Evolutionary conservation across 768 basidiomycete species (phyloP), one percentile per base, ranked within the genome.

Genomic region (Leccinum imitatum): DNA sequence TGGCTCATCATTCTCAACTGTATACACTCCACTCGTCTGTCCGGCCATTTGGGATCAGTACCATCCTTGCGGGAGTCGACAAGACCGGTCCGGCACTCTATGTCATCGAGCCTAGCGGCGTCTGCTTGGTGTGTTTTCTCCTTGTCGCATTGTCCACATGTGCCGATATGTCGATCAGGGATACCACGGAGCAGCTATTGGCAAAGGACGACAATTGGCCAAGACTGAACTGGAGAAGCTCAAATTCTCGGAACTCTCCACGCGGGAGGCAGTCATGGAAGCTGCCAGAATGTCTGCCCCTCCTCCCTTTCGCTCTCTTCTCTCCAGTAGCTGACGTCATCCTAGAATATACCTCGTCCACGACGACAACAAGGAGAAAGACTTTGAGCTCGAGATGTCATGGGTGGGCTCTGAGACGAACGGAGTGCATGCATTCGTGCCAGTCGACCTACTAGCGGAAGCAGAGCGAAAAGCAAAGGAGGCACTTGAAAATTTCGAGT

Each of bases 151-250:
- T 41, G 54, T 25, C 37, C 15, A 23, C 37, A 27, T 47, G 11
- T 54, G 15, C 57, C 7, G 44, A 58, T 50, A 54, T 44, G 50
- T 30, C 31, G 15, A 53, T 17, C 66, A 95, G 93, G 97, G 97
- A 31, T 98, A 98, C 76, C 83, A 95, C 59, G 96, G 95, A 27
- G 91, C 91, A 14, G 97, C 97, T n/a, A 88, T 95, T 30, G 97
- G 97, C 56, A 99, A 98, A 75, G 97, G 97, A n/a, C 87, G 91
- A 58, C 94, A 97, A 70, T 80, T 98, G 62, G 97, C 97, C 19
- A 98, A 98, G 82, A 98, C 96, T 8, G 97, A 98, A 74, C 76
- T 99, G 53, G 97, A 99, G 78, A 99, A 99, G 75, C 86, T 98
- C 63, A 89, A 95, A 64, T 79, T 96, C 37, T 77, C 87, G 6